Evolutionary conservation across 495 filamentous ascomycete genomes (phyloP).

Genomic region (Penicillium paxilli): DNA sequence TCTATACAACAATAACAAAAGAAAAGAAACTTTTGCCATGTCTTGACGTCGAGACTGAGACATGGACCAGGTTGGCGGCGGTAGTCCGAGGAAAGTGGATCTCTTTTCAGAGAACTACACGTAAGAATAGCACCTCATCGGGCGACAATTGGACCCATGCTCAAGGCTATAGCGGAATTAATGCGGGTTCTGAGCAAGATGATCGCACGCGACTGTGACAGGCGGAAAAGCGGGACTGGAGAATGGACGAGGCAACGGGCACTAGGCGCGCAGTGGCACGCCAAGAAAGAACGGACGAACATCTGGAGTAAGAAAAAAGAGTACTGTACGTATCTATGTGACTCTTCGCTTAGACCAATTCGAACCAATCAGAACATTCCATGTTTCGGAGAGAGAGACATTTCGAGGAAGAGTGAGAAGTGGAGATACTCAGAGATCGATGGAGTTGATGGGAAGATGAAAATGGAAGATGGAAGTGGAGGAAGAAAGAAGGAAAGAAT

Average conservation of each 20-base stretch:
- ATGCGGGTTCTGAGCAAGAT: too few species aligned
- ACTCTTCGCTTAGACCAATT: too few species aligned
- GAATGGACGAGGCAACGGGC: not conserved
- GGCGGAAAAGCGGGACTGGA: not conserved
- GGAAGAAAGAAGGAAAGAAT: constrained; percentile 6
- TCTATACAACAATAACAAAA: constrained; percentile 15
- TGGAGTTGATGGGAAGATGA: too few species aligned
- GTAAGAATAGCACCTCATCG: too few species aligned
- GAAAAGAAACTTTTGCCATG: constrained; percentile 17
- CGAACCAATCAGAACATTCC: too few species aligned
- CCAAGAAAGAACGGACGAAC: too few species aligned
- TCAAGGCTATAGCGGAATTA: too few species aligned
- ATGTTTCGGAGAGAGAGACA: too few species aligned
- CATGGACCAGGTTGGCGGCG: constrained; percentile 20
- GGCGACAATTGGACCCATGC: too few species aligned
- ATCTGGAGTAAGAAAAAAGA: not conserved
- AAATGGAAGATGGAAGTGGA: not conserved
- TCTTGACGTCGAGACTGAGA: constrained; percentile 15
- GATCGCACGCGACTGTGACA: not conserved
- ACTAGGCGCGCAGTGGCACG: not conserved
- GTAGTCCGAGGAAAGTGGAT: constrained; percentile 21
- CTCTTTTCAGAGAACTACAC: not conserved
- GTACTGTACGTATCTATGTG: not conserved
- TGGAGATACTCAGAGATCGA: too few species aligned
- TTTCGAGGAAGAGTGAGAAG: too few species aligned